Evolutionary conservation across 331 rosid genomes (phyloP), one percentile per base, ranked within the genome.

Genomic region (Telfairia occidentalis): DNA sequence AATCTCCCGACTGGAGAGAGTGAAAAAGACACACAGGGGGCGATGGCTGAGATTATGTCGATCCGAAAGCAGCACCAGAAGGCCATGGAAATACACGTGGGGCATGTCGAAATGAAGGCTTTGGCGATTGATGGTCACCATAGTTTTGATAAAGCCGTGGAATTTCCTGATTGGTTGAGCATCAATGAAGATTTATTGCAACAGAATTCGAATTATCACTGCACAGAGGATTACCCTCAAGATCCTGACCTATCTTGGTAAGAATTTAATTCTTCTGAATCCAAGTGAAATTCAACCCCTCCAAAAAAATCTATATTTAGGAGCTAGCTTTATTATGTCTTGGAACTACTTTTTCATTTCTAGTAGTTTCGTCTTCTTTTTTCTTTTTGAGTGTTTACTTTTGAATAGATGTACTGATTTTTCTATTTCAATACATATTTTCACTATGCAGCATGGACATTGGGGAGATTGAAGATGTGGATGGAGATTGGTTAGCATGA

Each of bases 101-200:
- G n/a, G n/a, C 10, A 50, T n/a, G 55, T 16, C 54, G 83, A 82
- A 46, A 55, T 55, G 60, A 82, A 84, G 71, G 71, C 40, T 75
- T 88, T 83, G 74, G 89, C 77, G 35, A 57, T 45, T 71, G 79
- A 76, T 59, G 81, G 73, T 46, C 76, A 26, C 71, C 83, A 75
- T 73, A 37, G 79, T 71, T 88, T 84, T 78, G 87, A 84, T 16
- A 83, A 87, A 40, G 71, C 53, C 70, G 49, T 88, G 86, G 93
- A 95, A 79, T 88, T 92, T 78, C 96, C 97, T 28, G 76, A 88
- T 64, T 92, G 96, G 99, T 81, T 88, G 88, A 87, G 75, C 60
- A 83, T 86, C 73, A 88, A 83, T 50, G 96, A 89, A 38, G 82
- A 82, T 81, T 55, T 83, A 73, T 80, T 88, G 71, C 92, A 86